Percentiles rank a stretch among this genome's conserved stretches.
These are phyloP conservation scores for Tolypocladium paradoxum DNA, from an alignment of 2,329 filamentous ascomycete species.

Conservation along the genomic window DNA sequence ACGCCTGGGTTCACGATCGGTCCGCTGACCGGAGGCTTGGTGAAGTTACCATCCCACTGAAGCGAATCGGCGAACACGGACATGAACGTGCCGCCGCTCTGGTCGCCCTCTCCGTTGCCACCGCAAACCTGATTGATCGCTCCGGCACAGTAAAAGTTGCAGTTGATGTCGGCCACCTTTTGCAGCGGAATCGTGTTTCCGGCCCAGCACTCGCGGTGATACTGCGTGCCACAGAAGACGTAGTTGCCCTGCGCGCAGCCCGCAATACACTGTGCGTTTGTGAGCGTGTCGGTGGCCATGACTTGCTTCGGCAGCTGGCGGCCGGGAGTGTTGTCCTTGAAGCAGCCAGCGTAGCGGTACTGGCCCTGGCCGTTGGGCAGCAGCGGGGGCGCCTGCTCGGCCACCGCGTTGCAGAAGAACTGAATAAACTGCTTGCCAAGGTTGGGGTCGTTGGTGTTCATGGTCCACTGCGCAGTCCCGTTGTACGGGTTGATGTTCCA, in stretches of 20 bases:
- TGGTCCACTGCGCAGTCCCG: constrained; percentile 39
- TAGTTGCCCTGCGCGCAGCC: constrained; percentile 24
- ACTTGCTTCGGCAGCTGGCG: constrained; percentile 36
- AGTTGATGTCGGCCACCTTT: constrained; percentile 33
- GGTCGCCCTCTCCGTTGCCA: constrained; percentile 30
- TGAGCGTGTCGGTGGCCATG: constrained; percentile 28
- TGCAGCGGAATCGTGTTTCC: constrained; percentile 34
- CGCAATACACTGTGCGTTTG: constrained; percentile 33
- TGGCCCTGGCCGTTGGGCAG: constrained; percentile 29
- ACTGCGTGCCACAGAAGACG: constrained; percentile 37
- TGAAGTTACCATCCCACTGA: constrained; percentile 16
- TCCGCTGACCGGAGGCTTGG: constrained; percentile 7
- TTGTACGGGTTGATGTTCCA: constrained; percentile 43
- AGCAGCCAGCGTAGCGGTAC: constrained; percentile 46
- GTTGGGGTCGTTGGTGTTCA: constrained; percentile 44
- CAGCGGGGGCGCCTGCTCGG: constrained; percentile 41
- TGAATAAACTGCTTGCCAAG: constrained; percentile 41
- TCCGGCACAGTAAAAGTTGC: constrained; percentile 40
- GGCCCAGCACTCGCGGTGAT: constrained; percentile 43
- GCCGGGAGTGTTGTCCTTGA: constrained; percentile 42
- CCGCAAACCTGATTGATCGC: constrained; percentile 41
- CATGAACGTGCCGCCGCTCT: constrained; percentile 28
- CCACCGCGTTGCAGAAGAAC: constrained; percentile 39
- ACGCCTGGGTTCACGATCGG: constrained; percentile 27
- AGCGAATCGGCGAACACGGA: constrained; percentile 34